Evolutionary conservation across 2,329 filamentous ascomycete species (phyloP).

Genomic region (Pseudogymnoascus sp.): DNA sequence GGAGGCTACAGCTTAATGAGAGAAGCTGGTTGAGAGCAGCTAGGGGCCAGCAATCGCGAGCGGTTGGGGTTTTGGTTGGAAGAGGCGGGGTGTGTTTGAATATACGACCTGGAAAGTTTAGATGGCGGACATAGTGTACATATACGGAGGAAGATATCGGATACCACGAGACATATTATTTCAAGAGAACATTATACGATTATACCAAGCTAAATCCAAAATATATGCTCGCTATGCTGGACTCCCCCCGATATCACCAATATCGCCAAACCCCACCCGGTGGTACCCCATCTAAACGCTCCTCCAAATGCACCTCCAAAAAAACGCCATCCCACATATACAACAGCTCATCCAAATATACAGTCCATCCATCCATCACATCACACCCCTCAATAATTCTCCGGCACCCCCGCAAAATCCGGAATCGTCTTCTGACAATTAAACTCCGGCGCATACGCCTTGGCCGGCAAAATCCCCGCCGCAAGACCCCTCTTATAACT

Average conservation of each 20-base stretch:
- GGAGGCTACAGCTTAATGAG: conserved; percentile 34
- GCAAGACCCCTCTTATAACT: conserved; percentile 77
- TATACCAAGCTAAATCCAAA: background rate
- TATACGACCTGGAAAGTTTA: background rate
- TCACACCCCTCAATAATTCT: conserved; percentile 38
- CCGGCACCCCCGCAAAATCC: conserved; percentile 43
- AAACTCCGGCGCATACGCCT: conserved; percentile 66
- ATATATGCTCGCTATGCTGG: background rate
- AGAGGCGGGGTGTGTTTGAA: background rate
- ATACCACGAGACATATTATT: background rate
- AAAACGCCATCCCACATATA: background rate
- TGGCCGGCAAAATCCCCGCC: conserved; percentile 71
- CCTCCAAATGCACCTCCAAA: background rate
- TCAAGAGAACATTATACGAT: background rate
- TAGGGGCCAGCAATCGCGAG: too few species aligned
- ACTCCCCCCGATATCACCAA: background rate
- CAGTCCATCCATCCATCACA: background rate
- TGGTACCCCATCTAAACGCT: background rate
- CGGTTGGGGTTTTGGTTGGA: background rate
- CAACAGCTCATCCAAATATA: background rate
- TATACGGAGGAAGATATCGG: background rate
- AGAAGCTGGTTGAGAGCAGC: too few species aligned
- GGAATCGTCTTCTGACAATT: conserved; percentile 54
- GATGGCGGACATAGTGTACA: background rate
- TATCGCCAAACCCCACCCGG: background rate